These are phyloP conservation scores for Sclerotinia minor DNA, from an alignment of 2,329 filamentous ascomycete species.

Conservation along the genomic window DNA sequence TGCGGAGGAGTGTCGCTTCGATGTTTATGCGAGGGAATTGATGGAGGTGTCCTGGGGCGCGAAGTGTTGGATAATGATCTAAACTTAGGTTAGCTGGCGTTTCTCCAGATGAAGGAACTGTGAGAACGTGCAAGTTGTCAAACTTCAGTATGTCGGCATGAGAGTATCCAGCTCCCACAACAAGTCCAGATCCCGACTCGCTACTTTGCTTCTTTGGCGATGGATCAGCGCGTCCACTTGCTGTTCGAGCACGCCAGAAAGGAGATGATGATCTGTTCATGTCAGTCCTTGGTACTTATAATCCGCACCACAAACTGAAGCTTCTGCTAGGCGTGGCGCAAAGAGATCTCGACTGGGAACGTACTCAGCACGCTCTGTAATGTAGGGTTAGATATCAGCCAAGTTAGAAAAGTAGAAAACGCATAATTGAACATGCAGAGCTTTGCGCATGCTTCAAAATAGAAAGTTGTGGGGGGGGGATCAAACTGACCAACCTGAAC, in stretches of 20 bases:
- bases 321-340: constrained; percentile 21
- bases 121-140: constrained; percentile 66
- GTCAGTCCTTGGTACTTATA: constrained; percentile 12
- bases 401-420: not conserved
- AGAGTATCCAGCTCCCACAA: constrained; percentile 93
- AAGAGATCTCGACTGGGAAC: constrained; percentile 22
- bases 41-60: constrained; percentile 74
- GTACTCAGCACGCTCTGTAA: constrained; percentile 25
- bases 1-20: constrained; percentile 57
- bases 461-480: constrained; percentile 31
- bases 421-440: constrained; percentile 13
- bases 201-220: constrained; percentile 55
- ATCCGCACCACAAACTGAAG: not conserved
- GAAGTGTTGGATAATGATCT: constrained; percentile 60
- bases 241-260: constrained; percentile 72
- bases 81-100: constrained; percentile 38
- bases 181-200: constrained; percentile 61
- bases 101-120: not conserved
- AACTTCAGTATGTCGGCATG: constrained; percentile 94
- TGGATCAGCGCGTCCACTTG: constrained; percentile 56
- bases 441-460: not conserved
- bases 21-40: constrained; percentile 56
- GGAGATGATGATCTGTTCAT: constrained; percentile 73
- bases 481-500: constrained; percentile 91
- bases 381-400: not conserved